Conservation (phyloP, 495 filamentous ascomycete species). For the Penicillium verhagenii region DNA sequence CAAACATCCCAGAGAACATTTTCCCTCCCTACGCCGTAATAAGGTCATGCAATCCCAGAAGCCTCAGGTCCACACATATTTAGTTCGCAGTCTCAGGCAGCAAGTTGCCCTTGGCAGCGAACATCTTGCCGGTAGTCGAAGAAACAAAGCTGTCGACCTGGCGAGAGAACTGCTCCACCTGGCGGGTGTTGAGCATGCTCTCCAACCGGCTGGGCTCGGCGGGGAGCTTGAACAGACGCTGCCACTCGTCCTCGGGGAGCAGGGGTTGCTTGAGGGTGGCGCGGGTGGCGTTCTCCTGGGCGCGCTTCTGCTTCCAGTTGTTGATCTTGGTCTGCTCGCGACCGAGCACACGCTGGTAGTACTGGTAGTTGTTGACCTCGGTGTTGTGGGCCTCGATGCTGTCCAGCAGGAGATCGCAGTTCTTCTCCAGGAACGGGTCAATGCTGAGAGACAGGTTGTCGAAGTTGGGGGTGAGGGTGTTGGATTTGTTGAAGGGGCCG, state of each 20-base stretch:
- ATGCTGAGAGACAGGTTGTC: conserved; percentile 88
- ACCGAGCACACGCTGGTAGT: conserved; percentile 92
- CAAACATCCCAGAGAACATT: conserved; percentile 50
- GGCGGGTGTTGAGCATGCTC: conserved; percentile 85
- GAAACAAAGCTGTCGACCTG: conserved; percentile 97
- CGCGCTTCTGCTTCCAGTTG: conserved; percentile 92
- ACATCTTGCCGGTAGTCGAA: conserved; percentile 92
- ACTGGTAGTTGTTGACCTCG: conserved; percentile 98
- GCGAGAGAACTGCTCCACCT: conserved; percentile 97
- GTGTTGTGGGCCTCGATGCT: conserved; percentile 97
- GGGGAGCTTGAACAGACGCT: conserved; percentile 94
- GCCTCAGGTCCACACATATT: conserved; percentile 27
- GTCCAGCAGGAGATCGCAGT: conserved; percentile 91
- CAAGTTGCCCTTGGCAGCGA: conserved; percentile 79
- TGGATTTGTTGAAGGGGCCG: conserved; percentile 41
- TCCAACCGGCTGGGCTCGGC: conserved; percentile 90
- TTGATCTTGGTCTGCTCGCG: conserved; percentile 96
- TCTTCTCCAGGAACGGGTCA: conserved; percentile 98
- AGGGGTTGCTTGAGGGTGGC: conserved; percentile 81
- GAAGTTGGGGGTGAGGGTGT: conserved; percentile 79
- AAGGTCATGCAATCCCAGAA: conserved; percentile 50
- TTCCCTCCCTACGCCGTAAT: conserved; percentile 52
- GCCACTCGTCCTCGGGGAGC: conserved; percentile 97
- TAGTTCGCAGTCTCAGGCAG: conserved; percentile 50
- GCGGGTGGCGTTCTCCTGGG: conserved; percentile 86